Percentiles rank a stretch among this genome's conserved stretches.
phyloP scores from a whole-genome alignment of 106 monocot genomes.

The Gastrodia elata region DNA sequence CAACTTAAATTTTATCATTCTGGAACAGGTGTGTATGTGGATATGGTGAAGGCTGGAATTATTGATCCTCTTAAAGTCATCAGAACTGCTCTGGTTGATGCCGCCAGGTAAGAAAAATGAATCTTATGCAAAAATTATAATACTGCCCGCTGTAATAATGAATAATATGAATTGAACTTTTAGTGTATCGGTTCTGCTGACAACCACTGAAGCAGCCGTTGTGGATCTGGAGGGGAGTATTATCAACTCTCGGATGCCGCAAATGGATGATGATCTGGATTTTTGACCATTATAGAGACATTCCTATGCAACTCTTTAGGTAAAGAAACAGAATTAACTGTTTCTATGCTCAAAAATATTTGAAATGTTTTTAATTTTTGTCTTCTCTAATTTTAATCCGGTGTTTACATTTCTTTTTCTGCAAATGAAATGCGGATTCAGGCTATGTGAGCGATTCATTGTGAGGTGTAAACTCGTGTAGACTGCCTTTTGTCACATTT shows the following conservation, averaged over 20 bases:
- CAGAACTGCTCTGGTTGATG: constrained; percentile 38
- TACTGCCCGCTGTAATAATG: not conserved
- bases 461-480: too few relatives aligned
- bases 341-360: not conserved
- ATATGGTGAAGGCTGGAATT: constrained; percentile 47
- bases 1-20: too few relatives aligned
- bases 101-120: constrained; percentile 38
- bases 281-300: constrained; percentile 1
- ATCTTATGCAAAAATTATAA: not conserved
- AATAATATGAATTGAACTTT: not conserved
- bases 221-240: constrained; percentile 24
- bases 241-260: constrained; percentile 24
- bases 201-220: constrained; percentile 43
- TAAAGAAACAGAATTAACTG: not conserved
- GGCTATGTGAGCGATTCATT: too few relatives aligned
- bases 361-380: not conserved
- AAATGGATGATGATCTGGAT: constrained; percentile 34
- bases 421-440: too few relatives aligned
- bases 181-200: constrained; percentile 47
- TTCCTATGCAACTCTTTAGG: not conserved
- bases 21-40: constrained; percentile 44
- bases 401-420: too few relatives aligned
- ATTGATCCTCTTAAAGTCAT: constrained; percentile 46
- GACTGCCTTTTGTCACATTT: too few relatives aligned
- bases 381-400: too few relatives aligned